Evolutionary conservation across 768 basidiomycete genomes (phyloP).

Genomic region (Ramaria rubella): DNA sequence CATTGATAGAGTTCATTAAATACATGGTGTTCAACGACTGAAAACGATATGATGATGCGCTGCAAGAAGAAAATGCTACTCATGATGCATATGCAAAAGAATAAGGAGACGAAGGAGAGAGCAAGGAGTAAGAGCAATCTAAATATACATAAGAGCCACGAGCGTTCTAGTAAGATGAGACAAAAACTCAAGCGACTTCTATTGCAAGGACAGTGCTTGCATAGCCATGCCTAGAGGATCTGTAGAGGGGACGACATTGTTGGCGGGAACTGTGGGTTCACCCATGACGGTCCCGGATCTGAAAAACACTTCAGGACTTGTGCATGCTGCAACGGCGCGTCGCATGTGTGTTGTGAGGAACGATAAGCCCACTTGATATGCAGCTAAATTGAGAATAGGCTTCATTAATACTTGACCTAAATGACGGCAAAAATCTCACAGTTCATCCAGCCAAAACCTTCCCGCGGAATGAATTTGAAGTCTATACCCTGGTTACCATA

Average conservation of each 20-base stretch:
- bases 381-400: conserved; percentile 43
- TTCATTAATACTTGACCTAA: conserved; percentile 1
- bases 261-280: conserved; percentile 28
- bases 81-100: background rate
- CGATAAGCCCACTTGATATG: conserved; percentile 94
- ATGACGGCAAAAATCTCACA: conserved; percentile 32
- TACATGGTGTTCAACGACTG: no score
- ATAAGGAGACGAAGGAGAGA: background rate
- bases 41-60: no score
- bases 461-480: conserved; percentile 95
- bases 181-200: background rate
- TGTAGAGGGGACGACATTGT: conserved; percentile 20
- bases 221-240: conserved; percentile 35
- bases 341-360: conserved; percentile 93
- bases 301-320: conserved; percentile 88
- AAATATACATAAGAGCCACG: background rate
- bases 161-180: background rate
- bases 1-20: no score
- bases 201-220: conserved; percentile 25
- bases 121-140: background rate
- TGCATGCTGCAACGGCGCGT: conserved; percentile 91
- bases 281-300: conserved; percentile 33
- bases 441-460: conserved; percentile 99
- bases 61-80: no score
- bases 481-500: conserved; percentile 95